Base-by-base conservation (phyloP, 495 filamentous ascomycete genomes). In the Trypethelium eluteriae region DNA sequence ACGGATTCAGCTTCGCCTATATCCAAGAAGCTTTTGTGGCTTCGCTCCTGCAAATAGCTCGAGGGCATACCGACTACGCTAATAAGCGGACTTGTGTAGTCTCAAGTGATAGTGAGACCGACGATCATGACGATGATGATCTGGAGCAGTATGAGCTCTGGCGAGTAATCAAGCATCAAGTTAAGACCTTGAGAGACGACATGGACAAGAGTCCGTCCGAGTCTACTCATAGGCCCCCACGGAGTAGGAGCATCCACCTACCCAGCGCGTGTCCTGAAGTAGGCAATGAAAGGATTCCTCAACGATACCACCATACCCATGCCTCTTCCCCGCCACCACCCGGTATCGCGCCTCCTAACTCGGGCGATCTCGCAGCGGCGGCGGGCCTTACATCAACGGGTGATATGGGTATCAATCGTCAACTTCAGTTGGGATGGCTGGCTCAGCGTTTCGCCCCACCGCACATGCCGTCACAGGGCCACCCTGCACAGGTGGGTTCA, bases 91-190 rank as follows among this genome's bases (percentile, higher is more conserved):
- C 38, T 2, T 12, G 34, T 38, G 39, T 41, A 41, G 38, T 18
- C 5, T 50, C 32, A 14, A 41, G 35, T 16, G 61, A 62, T 9
- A 38, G 35, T 16, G 61, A 62, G 6, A 38, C 32, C 38, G 47
- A 39, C 11, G 39, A 41, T 25, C 50, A 62, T 36, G 68, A 72
- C 49, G 64, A 64, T 16, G 67, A 59, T 10, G 69, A 70, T 41
- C 46, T 77, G 36, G 66, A 74, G 7, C 64, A 78, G 6, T 76
- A 74, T 39, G 69, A 74, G 63, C 53, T 76, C 25, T 78, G 76
- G 76, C 62, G 72, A 25, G 70, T 74, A 25, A 73, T 77, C 62
- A 74, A 74, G 62, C 64, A 67, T 57, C 72, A 76, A 64, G 72
- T 76, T 44, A 63, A 68, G 16, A 63, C 70, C 5, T 62, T 76